Evolutionary conservation across 2,329 filamentous ascomycete species (phyloP), one percentile per base, ranked within the genome.

Genomic region (Stemphylium beticola): DNA sequence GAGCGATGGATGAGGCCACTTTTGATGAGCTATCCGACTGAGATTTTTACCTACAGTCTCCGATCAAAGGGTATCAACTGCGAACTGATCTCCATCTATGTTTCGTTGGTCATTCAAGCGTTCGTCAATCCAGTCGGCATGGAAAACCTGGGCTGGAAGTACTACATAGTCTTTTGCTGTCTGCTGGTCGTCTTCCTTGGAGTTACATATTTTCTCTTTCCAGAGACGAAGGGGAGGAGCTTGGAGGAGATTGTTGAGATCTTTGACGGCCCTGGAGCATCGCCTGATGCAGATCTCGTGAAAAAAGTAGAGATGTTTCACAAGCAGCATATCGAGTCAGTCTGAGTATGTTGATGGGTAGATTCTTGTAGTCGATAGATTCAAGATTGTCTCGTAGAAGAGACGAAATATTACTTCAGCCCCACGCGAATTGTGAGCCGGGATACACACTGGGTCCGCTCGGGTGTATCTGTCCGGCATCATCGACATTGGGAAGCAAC

Each of bases 81-180:
- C 37, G 84, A 60, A 54, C 62, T 65, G 40, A 57, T 87, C 78
- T 86, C 86, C 69, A 87, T 74, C 79, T 84, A 51, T 76, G 84
- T 49, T 75, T 87, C 39, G 79, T 55, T 60, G 15, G 41, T 85
- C 36, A 79, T 88, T 57, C 82, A 83, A 63, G 83, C 84, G 76
- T 85, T 76, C 57, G 82, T 82, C 63, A 88, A 88, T 75, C 70
- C 68, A 0, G 65, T 74, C 29, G 72, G 66, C 1, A 57, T 75
- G 33, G 61, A 69, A 4, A 49, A 59, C 4, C 56, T 74, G n/a
- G 57, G 43, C 0, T 74, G 68, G 71, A 69, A 67, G 48, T 74
- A 66, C 60, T 74, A 73, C 46, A 56, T 74, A 17, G 68, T 75
- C 2, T 75, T 71, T 52, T 49, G 57, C 69, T 39, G 65, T 58